Percentiles rank a stretch among this genome's conserved stretches.
phyloP scores from a whole-genome alignment of 345 rosid species.

The Aurinia saxatilis region DNA sequence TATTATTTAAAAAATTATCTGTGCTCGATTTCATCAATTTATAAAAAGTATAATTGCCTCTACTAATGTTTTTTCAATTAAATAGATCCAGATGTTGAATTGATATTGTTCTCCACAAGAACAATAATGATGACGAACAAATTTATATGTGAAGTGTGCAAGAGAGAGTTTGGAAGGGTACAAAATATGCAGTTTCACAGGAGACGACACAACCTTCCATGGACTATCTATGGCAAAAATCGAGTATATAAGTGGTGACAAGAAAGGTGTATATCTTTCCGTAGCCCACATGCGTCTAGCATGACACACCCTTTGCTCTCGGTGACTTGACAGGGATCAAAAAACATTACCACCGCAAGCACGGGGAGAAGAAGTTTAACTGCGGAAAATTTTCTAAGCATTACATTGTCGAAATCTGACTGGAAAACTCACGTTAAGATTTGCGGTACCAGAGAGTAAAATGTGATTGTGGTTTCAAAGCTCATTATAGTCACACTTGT shows the following conservation, averaged over 20 bases:
- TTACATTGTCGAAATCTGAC: constrained; percentile 74
- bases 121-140: constrained; percentile 81
- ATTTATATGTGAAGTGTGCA: constrained; percentile 81
- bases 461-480: constrained; percentile 81
- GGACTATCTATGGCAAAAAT: constrained; percentile 75
- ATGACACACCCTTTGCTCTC: constrained; percentile 68
- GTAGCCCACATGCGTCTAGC: constrained; percentile 80
- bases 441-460: constrained; percentile 57
- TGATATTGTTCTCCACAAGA: constrained; percentile 74
- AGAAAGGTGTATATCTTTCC: constrained; percentile 71
- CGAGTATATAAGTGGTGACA: constrained; percentile 55
- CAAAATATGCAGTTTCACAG: constrained; percentile 78
- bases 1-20: no score
- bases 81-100: constrained; percentile 81
- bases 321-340: constrained; percentile 83
- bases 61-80: background rate
- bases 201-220: constrained; percentile 82
- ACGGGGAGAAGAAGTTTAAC: constrained; percentile 76
- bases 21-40: background rate
- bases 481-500: no score
- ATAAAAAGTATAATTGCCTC: no score
- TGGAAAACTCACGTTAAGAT: constrained; percentile 83
- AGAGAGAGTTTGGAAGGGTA: constrained; percentile 76
- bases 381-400: constrained; percentile 68
- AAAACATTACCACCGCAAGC: constrained; percentile 67